Evolutionary conservation across 495 filamentous ascomycete species (phyloP).

Genomic region (Talaromyces liani): DNA sequence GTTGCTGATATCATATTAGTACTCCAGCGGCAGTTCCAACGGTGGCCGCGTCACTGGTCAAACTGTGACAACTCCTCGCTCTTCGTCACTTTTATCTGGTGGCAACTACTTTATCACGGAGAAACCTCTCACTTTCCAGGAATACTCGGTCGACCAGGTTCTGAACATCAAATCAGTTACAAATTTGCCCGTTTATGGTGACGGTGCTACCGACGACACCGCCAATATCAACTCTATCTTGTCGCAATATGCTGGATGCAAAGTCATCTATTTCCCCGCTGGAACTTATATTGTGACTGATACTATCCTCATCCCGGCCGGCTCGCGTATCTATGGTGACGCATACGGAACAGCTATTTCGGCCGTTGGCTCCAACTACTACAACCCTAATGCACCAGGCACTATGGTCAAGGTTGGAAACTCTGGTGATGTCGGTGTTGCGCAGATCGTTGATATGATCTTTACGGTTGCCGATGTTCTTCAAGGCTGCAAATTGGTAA

Average conservation of each 20-base stretch:
- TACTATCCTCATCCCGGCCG: slow-evolving; percentile 48
- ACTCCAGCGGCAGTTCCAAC: slow-evolving; percentile 10
- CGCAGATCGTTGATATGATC: slow-evolving; percentile 52
- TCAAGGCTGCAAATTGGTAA: slow-evolving; percentile 41
- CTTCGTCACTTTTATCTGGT: slow-evolving; percentile 17
- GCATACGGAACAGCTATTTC: slow-evolving; percentile 42
- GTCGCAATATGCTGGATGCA: slow-evolving; percentile 37
- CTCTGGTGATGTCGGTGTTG: slow-evolving; percentile 45
- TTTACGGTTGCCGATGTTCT: slow-evolving; percentile 44
- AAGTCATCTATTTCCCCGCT: slow-evolving; percentile 52
- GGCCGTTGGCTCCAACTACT: slow-evolving; percentile 43
- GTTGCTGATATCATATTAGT: slow-evolving; percentile 10
- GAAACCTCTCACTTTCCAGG: slow-evolving; percentile 44
- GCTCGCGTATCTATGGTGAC: slow-evolving; percentile 50
- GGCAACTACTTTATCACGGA: slow-evolving; percentile 22
- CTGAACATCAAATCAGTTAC: slow-evolving; percentile 43
- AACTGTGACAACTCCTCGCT: slow-evolving; percentile 15
- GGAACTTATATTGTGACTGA: slow-evolving; percentile 53
- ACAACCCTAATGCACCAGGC: slow-evolving; percentile 39
- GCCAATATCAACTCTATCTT: slow-evolving; percentile 44
- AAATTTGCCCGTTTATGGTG: slow-evolving; percentile 27
- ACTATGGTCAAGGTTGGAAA: slow-evolving; percentile 54
- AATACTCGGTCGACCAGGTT: slow-evolving; percentile 29
- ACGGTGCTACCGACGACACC: slow-evolving; percentile 38
- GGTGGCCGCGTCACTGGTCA: slow-evolving; percentile 11